Conservation (phyloP, 1,139 yeast species). For the Hyphopichia pseudoburtonii region DNA sequence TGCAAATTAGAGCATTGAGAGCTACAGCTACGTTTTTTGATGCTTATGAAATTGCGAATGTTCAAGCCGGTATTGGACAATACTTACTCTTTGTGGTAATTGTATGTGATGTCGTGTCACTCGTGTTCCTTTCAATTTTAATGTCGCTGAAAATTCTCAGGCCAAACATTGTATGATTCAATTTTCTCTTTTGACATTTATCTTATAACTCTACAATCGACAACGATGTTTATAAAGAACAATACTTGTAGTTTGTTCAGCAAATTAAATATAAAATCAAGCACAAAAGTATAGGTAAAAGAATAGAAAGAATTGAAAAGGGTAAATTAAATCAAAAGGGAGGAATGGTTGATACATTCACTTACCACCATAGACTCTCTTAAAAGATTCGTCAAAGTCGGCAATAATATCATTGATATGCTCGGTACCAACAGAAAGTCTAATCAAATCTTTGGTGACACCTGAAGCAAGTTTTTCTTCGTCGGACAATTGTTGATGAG, state of each 20-base stretch:
- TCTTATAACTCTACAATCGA: too few relatives aligned
- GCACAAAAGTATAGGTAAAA: neutral
- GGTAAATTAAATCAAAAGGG: neutral
- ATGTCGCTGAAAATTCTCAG: too few relatives aligned
- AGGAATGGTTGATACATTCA: too few relatives aligned
- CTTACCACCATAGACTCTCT: conserved; percentile 38
- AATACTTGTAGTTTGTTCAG: too few relatives aligned
- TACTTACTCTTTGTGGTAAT: neutral
- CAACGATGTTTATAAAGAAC: too few relatives aligned
- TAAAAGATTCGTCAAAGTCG: conserved; percentile 83
- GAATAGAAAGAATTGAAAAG: neutral
- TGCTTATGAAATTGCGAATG: neutral
- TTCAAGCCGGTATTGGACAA: neutral
- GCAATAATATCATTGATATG: conserved; percentile 83
- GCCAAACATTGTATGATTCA: too few relatives aligned
- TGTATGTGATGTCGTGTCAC: neutral
- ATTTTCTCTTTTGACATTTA: too few relatives aligned
- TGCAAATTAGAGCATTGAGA: neutral
- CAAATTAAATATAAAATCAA: neutral
- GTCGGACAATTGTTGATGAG: conserved; percentile 86
- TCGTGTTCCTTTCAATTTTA: too few relatives aligned
- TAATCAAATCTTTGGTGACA: conserved; percentile 81
- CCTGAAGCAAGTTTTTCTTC: conserved; percentile 82
- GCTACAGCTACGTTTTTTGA: neutral
- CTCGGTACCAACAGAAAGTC: conserved; percentile 90